phyloP scores from a whole-genome alignment of 768 basidiomycete species.

The Pisolithus albus region DNA sequence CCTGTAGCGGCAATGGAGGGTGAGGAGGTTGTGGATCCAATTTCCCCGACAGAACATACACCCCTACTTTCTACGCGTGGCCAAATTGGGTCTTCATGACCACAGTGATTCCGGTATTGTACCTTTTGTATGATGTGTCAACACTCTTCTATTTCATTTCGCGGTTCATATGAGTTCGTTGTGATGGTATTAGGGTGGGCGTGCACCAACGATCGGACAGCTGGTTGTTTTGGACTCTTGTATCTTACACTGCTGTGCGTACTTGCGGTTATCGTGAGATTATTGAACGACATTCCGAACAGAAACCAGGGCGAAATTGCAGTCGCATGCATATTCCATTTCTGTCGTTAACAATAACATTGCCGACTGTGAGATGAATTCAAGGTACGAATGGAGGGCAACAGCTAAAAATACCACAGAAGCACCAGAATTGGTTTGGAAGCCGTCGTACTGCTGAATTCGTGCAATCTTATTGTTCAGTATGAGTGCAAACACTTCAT shows the following conservation, averaged over 20 bases:
- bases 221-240: no score
- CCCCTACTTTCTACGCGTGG: slow-evolving; percentile 24
- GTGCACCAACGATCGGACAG: no score
- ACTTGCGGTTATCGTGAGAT: no score
- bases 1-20: background rate
- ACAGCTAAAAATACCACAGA: slow-evolving; percentile 2
- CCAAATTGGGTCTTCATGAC: slow-evolving; percentile 8
- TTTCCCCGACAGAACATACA: slow-evolving; percentile 26
- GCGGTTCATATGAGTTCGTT: no score
- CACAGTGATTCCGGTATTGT: slow-evolving; percentile 11
- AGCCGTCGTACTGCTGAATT: background rate
- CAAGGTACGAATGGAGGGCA: slow-evolving; percentile 26
- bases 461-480: background rate
- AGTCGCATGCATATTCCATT: no score
- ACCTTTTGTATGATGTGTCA: slow-evolving; percentile 18
- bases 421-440: background rate
- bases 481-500: background rate
- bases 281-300: no score
- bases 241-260: no score
- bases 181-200: no score
- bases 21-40: slow-evolving; percentile 1
- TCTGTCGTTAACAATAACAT: background rate
- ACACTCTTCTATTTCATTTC: background rate
- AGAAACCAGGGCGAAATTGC: no score
- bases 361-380: slow-evolving; percentile 14